phyloP scores from a whole-genome alignment of 345 rosid species.

The Lepidium sativum region DNA sequence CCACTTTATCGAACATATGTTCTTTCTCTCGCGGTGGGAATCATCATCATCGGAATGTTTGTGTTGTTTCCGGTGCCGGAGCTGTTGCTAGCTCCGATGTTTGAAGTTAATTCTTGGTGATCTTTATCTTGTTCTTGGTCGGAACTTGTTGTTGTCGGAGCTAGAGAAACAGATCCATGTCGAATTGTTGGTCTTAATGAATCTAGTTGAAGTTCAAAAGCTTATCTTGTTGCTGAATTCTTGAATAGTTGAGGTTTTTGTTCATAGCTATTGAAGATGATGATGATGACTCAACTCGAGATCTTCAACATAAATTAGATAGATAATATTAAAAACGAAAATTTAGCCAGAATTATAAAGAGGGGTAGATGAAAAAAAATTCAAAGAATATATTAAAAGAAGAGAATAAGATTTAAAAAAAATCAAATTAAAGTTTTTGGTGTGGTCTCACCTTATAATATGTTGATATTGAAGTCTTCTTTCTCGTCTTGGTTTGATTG shows the following conservation, averaged over 20 bases:
- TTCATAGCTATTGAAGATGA: slow-evolving; percentile 15
- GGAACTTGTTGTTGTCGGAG: slow-evolving; percentile 29
- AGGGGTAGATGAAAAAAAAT: slow-evolving; percentile 2
- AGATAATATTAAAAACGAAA: slow-evolving; percentile 27
- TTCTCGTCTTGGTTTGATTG: slow-evolving; percentile 18
- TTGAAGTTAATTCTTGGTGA: slow-evolving; percentile 22
- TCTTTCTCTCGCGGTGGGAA: slow-evolving; percentile 38
- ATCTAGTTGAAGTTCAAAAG: too few species aligned
- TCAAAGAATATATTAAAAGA: slow-evolving; percentile 11
- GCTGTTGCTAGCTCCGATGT: slow-evolving; percentile 18
- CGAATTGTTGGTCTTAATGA: too few species aligned
- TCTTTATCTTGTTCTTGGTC: slow-evolving; percentile 32
- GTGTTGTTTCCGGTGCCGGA: slow-evolving; percentile 5
- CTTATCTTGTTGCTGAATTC: slow-evolving; percentile 14
- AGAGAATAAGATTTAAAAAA: slow-evolving; percentile 12
- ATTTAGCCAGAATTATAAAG: slow-evolving; percentile 24
- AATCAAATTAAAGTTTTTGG: slow-evolving; percentile 16
- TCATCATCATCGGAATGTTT: slow-evolving; percentile 11
- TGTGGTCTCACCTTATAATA: slow-evolving; percentile 32
- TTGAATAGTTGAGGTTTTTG: slow-evolving; percentile 6
- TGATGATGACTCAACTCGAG: slow-evolving; percentile 25
- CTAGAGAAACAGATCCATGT: slow-evolving; percentile 60
- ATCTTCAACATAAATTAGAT: slow-evolving; percentile 24
- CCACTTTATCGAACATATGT: slow-evolving; percentile 78
- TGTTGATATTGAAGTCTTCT: slow-evolving; percentile 16